Conservation (phyloP, 169 alveolate species). For the Eimeria acervulina region DNA sequence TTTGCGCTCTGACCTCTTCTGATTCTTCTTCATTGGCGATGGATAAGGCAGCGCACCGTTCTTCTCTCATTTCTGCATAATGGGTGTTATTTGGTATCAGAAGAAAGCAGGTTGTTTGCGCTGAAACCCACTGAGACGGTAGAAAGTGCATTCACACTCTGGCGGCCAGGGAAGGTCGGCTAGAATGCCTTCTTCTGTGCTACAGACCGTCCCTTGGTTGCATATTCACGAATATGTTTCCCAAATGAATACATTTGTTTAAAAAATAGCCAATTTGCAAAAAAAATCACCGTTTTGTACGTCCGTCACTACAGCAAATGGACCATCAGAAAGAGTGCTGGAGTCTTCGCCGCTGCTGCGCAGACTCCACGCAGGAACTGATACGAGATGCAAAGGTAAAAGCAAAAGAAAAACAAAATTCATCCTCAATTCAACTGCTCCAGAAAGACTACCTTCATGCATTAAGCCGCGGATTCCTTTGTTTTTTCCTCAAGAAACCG, state of each 20-base stretch:
- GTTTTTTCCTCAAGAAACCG: too few species aligned
- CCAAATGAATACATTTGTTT: neutral
- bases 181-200: neutral
- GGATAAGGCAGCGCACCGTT: neutral
- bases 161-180: neutral
- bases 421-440: too few species aligned
- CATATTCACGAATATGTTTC: neutral
- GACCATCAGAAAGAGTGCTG: slow-evolving; percentile 22
- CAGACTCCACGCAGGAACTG: neutral
- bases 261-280: neutral
- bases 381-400: neutral
- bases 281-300: neutral
- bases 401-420: neutral
- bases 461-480: too few species aligned
- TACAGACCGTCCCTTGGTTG: slow-evolving; percentile 9
- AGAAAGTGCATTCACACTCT: slow-evolving; percentile 48
- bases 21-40: slow-evolving; percentile 13
- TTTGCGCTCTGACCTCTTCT: slow-evolving; percentile 2
- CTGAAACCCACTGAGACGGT: slow-evolving; percentile 21
- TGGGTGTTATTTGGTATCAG: too few species aligned
- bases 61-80: neutral
- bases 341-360: neutral
- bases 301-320: slow-evolving; percentile 28
- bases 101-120: neutral
- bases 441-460: too few species aligned